A percentile compares a stretch with the other conserved stretches of the same genome.
These are phyloP conservation scores for Psilocybe subaeruginosa DNA, from an alignment of 768 basidiomycete genomes.

Conservation along the genomic window DNA sequence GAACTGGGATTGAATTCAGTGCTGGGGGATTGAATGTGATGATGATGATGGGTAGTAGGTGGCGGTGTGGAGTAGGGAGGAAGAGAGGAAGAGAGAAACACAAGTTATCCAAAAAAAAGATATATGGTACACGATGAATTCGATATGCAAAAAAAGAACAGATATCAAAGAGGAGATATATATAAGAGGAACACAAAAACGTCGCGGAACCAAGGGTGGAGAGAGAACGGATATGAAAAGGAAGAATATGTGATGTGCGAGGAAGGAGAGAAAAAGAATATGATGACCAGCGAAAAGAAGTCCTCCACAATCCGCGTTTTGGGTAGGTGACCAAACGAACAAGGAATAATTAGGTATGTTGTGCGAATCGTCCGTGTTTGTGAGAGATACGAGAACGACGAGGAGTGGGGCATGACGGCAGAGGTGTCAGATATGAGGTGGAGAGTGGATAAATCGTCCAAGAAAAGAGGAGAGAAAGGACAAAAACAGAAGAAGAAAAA, in stretches of 20 bases:
- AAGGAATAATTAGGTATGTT: not conserved
- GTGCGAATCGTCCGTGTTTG: not conserved
- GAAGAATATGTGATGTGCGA: constrained; percentile 6
- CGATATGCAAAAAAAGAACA: constrained; percentile 16
- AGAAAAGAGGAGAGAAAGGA: not conserved
- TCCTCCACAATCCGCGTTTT: constrained; percentile 7
- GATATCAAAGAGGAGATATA: constrained; percentile 3
- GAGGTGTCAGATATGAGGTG: not conserved
- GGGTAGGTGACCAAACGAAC: constrained; percentile 17
- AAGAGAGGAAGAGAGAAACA: not conserved
- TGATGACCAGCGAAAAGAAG: constrained; percentile 12
- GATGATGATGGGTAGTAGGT: not conserved
- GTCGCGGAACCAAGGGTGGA: not conserved
- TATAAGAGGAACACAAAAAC: not conserved
- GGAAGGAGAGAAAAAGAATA: constrained; percentile 13
- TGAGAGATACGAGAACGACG: not conserved
- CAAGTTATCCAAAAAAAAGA: constrained; percentile 17
- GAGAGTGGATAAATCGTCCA: not conserved
- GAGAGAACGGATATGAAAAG: not conserved
- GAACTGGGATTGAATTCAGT: not conserved
- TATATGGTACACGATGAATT: constrained; percentile 13
- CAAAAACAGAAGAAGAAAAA: not conserved
- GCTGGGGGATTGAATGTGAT: constrained; percentile 15
- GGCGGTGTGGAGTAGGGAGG: constrained; percentile 1
- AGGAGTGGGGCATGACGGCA: not conserved